Base-by-base conservation (phyloP, 208 protist genomes). In the Wallacemonas rigidus region DNA sequence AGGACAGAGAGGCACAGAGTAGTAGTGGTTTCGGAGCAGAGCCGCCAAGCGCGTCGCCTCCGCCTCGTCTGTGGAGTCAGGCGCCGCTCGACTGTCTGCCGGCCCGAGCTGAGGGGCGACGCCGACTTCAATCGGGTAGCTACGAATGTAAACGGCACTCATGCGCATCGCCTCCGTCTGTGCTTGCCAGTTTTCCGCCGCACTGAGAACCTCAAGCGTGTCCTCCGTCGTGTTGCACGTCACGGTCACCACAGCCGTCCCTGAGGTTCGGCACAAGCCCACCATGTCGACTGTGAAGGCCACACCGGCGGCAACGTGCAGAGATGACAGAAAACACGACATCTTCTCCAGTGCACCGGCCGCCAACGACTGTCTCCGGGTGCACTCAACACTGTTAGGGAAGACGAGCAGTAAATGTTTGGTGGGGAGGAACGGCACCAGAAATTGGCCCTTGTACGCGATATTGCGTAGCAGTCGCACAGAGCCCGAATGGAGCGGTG, bases 351-450 rank as follows among this genome's bases (percentile, higher is more conserved):
- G 54, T 9, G 90, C 85, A 39, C 81, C 67, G 6, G 15, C 14
- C 0, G 88, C 80, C 8, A 80, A 67, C 8, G 6, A 2, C 2
- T 11, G 35, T 15, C 75, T 39, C 8, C 41, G 17, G 5, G 67
- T 15, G 69, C 17, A 15, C 12, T 65, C 6, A 71, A 60, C 1
- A 15, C 73, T 77, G 58, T 68, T 72, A 5, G 88, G 92, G 61
- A 95, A 92, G 17, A 91, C 35, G 2, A 97, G 61, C 36, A 95
- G 76, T 15, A 91, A 71, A 36, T 85, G 71, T 38, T 73, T 80
- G 45, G 89, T 93, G 11, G 92, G 88, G 12, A 94, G 71, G 51
- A 93, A 89, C 2, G 92, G 92, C 4, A 85, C 83, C 43, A 97
- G 88, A 50, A 91, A 86, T 45, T 87, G 78, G 35, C 81, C 79